Conservation (phyloP, 1,139 yeast species). For the Hyphopichia khmerensis region DNA sequence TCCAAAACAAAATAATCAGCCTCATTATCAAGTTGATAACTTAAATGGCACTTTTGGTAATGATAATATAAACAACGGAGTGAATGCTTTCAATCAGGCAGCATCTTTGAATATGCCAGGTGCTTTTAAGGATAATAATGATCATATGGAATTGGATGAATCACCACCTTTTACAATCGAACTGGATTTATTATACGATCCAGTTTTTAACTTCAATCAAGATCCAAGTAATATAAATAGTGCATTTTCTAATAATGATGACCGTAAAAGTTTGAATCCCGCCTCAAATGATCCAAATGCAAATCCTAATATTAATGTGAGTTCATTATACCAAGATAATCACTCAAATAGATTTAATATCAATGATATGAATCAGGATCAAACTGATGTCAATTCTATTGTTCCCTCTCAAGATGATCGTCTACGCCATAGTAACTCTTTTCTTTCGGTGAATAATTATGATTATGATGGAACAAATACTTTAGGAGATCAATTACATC, state of each 20-base stretch:
- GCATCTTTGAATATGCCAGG: slow-evolving; percentile 27
- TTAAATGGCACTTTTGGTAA: background rate
- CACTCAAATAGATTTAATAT: background rate
- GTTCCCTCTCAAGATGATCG: slow-evolving; percentile 3
- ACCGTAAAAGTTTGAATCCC: background rate
- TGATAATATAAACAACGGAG: background rate
- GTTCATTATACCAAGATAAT: background rate
- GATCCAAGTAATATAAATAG: slow-evolving; percentile 1
- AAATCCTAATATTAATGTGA: background rate
- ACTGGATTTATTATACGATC: slow-evolving; percentile 27
- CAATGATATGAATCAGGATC: slow-evolving; percentile 1
- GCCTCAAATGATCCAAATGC: background rate
- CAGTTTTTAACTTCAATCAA: slow-evolving; percentile 5
- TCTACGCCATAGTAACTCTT: slow-evolving; percentile 1
- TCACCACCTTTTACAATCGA: slow-evolving; percentile 42
- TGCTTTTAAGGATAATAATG: slow-evolving; percentile 23
- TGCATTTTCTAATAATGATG: background rate
- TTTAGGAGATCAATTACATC: slow-evolving; percentile 7
- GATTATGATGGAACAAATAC: background rate
- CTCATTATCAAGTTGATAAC: too few relatives aligned
- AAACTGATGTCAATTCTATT: slow-evolving; percentile 13
- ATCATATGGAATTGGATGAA: slow-evolving; percentile 39
- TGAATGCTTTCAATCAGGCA: background rate
- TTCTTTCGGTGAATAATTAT: slow-evolving; percentile 1
- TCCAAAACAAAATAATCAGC: background rate